Conservation (phyloP, 495 filamentous ascomycete genomes). For the Bryoglossum gracile region DNA sequence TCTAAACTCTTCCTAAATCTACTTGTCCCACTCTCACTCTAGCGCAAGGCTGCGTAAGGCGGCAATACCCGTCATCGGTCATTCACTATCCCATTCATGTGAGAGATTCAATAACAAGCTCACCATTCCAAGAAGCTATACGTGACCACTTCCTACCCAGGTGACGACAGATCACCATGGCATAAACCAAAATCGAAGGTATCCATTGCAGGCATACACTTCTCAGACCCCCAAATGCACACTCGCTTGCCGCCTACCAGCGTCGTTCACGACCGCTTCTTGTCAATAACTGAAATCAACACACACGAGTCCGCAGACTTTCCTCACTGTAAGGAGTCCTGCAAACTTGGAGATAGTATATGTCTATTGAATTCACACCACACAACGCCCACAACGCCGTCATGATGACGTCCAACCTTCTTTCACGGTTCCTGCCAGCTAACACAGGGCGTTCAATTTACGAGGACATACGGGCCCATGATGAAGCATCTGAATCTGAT, state of each 20-base stretch:
- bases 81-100: neutral
- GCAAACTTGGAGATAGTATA: neutral
- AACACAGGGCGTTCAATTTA: conserved; percentile 62
- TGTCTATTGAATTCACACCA: neutral
- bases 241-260: neutral
- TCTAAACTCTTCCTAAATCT: too few species aligned
- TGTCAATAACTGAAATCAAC: neutral
- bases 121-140: conserved; percentile 2
- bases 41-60: conserved; percentile 1
- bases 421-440: conserved; percentile 65
- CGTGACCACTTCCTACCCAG: conserved; percentile 4
- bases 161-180: conserved; percentile 14
- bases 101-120: neutral
- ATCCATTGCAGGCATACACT: neutral
- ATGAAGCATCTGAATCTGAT: conserved; percentile 53
- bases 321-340: neutral
- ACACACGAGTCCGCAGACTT: neutral
- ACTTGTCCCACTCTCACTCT: too few species aligned
- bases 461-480: conserved; percentile 57
- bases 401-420: conserved; percentile 67
- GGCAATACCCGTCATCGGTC: neutral
- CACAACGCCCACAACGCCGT: neutral
- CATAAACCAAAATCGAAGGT: neutral
- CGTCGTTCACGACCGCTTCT: conserved; percentile 9
- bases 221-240: conserved; percentile 10